Conservation (phyloP, 2,329 filamentous ascomycete species). For the Magnaporthales sp. region DNA sequence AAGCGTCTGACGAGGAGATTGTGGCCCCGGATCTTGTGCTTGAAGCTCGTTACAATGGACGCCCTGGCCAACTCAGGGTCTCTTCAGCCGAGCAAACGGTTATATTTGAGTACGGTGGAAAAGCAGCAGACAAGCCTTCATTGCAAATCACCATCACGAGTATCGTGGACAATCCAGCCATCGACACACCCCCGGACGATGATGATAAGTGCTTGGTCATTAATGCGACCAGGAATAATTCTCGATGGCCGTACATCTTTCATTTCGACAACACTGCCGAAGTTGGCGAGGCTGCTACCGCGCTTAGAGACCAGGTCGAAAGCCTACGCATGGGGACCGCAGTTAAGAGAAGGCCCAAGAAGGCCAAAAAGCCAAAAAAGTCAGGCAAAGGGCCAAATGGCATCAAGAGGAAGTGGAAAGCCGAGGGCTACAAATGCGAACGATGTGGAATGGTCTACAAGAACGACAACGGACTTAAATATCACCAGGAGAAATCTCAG, state of each 20-base stretch:
- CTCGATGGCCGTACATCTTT: constrained; percentile 15
- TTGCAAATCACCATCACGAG: constrained; percentile 14
- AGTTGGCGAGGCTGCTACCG: constrained; percentile 7
- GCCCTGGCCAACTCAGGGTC: constrained; percentile 14
- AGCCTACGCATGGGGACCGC: neutral
- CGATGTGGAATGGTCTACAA: constrained; percentile 48
- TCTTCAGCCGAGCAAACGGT: constrained; percentile 8
- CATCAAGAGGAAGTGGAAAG: constrained; percentile 5
- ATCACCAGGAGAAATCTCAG: constrained; percentile 46
- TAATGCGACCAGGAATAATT: constrained; percentile 3
- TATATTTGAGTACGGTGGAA: constrained; percentile 11
- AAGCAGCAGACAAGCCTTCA: constrained; percentile 10
- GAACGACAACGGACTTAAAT: constrained; percentile 48
- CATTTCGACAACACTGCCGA: constrained; percentile 11
- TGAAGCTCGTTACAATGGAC: constrained; percentile 10
- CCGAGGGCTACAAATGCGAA: constrained; percentile 35
- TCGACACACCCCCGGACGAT: constrained; percentile 13
- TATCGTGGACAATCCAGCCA: constrained; percentile 11
- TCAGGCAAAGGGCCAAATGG: neutral
- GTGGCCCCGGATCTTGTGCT: neutral
- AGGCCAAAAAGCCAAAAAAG: neutral
- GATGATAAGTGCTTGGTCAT: constrained; percentile 16
- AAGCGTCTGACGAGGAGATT: neutral
- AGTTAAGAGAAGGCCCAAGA: neutral
- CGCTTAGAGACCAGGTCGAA: constrained; percentile 10